These are phyloP conservation scores for Neurospora sp. DNA, from an alignment of 495 filamentous ascomycete species.

Conservation along the genomic window DNA sequence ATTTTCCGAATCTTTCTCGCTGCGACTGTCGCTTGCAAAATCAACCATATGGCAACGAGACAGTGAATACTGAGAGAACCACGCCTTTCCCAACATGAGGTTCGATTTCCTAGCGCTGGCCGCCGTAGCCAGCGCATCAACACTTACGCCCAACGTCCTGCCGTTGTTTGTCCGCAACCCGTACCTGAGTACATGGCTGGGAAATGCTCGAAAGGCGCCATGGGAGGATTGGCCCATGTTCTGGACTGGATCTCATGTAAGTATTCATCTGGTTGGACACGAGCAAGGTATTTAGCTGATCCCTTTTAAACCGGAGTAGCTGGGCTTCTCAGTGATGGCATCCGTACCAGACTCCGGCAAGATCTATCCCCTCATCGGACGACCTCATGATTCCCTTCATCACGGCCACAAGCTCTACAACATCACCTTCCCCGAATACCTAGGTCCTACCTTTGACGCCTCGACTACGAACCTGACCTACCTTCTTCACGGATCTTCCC, in stretches of 20 bases:
- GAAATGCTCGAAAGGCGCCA: slow-evolving; percentile 66
- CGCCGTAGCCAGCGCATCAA: slow-evolving; percentile 33
- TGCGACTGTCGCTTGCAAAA: background rate
- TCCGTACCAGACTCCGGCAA: slow-evolving; percentile 56
- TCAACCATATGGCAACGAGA: background rate
- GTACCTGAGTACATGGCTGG: slow-evolving; percentile 84
- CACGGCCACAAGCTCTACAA: slow-evolving; percentile 42
- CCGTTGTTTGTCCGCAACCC: slow-evolving; percentile 86
- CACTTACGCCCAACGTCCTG: slow-evolving; percentile 67
- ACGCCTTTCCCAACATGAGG: slow-evolving; percentile 16
- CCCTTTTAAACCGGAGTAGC: slow-evolving; percentile 22
- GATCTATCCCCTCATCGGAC: slow-evolving; percentile 81
- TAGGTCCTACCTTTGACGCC: slow-evolving; percentile 77
- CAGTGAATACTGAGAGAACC: background rate
- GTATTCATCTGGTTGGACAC: background rate
- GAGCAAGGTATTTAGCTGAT: background rate
- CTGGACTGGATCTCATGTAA: slow-evolving; percentile 65
- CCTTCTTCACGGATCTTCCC: slow-evolving; percentile 43
- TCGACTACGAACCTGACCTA: slow-evolving; percentile 91
- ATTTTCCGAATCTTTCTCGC: background rate
- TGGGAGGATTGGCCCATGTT: slow-evolving; percentile 95
- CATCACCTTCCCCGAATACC: slow-evolving; percentile 60
- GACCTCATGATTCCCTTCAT: slow-evolving; percentile 70
- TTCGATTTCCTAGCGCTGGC: slow-evolving; percentile 27
- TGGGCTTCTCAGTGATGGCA: slow-evolving; percentile 76